Conservation (phyloP, 2,329 filamentous ascomycete genomes). For the Alternaria consortialis region DNA sequence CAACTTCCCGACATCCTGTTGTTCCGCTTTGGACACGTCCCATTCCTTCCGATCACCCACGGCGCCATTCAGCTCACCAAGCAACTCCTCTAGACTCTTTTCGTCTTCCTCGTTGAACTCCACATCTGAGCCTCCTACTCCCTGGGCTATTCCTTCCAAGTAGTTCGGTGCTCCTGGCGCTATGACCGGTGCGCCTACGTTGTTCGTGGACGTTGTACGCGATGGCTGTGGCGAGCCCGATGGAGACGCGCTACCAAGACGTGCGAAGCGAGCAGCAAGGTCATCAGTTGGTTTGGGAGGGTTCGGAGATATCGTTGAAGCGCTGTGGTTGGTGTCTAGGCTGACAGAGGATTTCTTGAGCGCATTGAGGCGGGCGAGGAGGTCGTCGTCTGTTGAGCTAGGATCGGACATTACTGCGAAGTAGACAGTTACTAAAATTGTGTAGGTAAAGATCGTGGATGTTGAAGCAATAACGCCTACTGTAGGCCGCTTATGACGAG, state of each 20-base stretch:
- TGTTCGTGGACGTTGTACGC: conserved; percentile 29
- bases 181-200: conserved; percentile 30
- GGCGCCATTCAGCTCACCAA: conserved; percentile 51
- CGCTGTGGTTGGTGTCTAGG: conserved; percentile 37
- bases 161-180: conserved; percentile 48
- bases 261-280: conserved; percentile 50
- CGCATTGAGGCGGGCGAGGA: conserved; percentile 60
- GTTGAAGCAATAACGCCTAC: background rate
- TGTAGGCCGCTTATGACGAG: conserved; percentile 5
- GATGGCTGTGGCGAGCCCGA: conserved; percentile 38
- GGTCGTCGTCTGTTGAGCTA: conserved; percentile 48
- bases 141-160: conserved; percentile 44
- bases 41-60: conserved; percentile 49
- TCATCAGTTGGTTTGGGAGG: conserved; percentile 38
- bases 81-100: conserved; percentile 57
- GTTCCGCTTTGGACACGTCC: conserved; percentile 52
- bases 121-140: conserved; percentile 34
- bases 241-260: conserved; percentile 44
- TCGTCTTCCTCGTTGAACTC: conserved; percentile 54
- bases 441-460: background rate
- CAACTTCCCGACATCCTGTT: conserved; percentile 52
- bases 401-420: conserved; percentile 24
- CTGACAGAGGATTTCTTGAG: conserved; percentile 56
- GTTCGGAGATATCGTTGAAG: conserved; percentile 24
- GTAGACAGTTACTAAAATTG: background rate